phyloP scores from a whole-genome alignment of 2,329 filamentous ascomycete genomes.

The Aspergillus intermedius region DNA sequence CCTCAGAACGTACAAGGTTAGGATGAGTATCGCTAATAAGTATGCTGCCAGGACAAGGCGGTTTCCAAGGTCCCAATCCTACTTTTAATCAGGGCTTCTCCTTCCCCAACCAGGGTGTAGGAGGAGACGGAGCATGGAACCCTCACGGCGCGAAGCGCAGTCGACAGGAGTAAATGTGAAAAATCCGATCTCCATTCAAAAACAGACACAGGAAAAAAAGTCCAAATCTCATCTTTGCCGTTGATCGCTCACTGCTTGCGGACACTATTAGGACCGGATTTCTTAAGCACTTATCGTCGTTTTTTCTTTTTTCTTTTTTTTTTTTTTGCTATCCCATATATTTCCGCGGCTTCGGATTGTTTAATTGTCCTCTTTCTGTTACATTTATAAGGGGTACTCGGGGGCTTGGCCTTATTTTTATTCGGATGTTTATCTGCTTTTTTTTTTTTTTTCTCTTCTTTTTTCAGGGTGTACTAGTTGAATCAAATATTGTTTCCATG shows the following conservation, averaged over 20 bases:
- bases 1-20: slow-evolving; percentile 5
- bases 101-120: slow-evolving; percentile 42
- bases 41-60: slow-evolving; percentile 37
- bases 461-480: slow-evolving; percentile 23
- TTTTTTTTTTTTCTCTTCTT: slow-evolving; percentile 9
- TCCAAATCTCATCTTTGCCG: neutral
- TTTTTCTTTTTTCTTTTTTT: neutral
- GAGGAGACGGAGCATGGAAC: slow-evolving; percentile 63
- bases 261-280: neutral
- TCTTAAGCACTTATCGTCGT: neutral
- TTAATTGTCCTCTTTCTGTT: slow-evolving; percentile 1
- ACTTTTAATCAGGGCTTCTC: slow-evolving; percentile 73
- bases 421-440: slow-evolving; percentile 1
- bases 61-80: slow-evolving; percentile 62
- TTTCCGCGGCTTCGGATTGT: slow-evolving; percentile 5
- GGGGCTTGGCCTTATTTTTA: slow-evolving; percentile 12
- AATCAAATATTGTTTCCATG: slow-evolving; percentile 12
- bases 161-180: slow-evolving; percentile 55
- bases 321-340: slow-evolving; percentile 3
- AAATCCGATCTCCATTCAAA: neutral
- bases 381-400: slow-evolving; percentile 8
- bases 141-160: slow-evolving; percentile 75
- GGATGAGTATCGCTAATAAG: slow-evolving; percentile 7
- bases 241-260: neutral
- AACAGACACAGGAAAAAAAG: neutral